Evolutionary conservation across 2,329 filamentous ascomycete species (phyloP).

Genomic region (Leptoxyphium fumago): DNA sequence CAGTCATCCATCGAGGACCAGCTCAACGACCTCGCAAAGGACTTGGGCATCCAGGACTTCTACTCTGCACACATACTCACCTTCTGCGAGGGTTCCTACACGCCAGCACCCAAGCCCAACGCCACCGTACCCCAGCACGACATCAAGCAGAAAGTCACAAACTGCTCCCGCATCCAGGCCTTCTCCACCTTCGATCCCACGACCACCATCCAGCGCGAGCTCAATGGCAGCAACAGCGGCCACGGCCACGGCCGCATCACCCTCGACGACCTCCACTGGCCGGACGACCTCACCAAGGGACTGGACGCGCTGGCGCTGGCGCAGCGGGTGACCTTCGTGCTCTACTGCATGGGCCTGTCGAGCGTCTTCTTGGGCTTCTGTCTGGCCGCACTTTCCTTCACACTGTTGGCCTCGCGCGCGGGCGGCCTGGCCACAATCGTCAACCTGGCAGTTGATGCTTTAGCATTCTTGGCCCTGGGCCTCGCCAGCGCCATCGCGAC

Average conservation of each 20-base stretch:
- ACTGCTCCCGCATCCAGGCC: slow-evolving; percentile 38
- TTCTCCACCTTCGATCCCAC: slow-evolving; percentile 44
- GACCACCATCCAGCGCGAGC: slow-evolving; percentile 32
- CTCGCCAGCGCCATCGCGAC: slow-evolving; percentile 62
- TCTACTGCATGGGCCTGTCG: slow-evolving; percentile 44
- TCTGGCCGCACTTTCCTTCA: slow-evolving; percentile 29
- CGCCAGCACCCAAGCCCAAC: slow-evolving; percentile 27
- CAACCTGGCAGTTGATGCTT: slow-evolving; percentile 15
- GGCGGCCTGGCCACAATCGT: slow-evolving; percentile 32
- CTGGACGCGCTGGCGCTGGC: slow-evolving; percentile 36
- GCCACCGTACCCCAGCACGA: slow-evolving; percentile 23
- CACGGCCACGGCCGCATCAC: slow-evolving; percentile 28
- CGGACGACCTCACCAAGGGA: slow-evolving; percentile 38
- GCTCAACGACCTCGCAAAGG: slow-evolving; percentile 28
- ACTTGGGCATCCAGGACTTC: slow-evolving; percentile 43
- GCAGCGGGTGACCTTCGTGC: slow-evolving; percentile 38
- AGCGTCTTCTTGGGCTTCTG: slow-evolving; percentile 38
- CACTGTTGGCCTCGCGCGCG: slow-evolving; percentile 27
- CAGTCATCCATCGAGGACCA: slow-evolving; percentile 27
- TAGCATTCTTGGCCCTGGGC: slow-evolving; percentile 46
- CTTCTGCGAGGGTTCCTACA: slow-evolving; percentile 40
- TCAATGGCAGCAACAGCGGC: slow-evolving; percentile 23
- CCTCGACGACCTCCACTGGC: slow-evolving; percentile 41
- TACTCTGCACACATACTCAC: slow-evolving; percentile 47
- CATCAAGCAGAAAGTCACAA: slow-evolving; percentile 37